Evolutionary conservation across 1,284 basidiomycete species (phyloP).

Genomic region (Singerocomus inundabilis): DNA sequence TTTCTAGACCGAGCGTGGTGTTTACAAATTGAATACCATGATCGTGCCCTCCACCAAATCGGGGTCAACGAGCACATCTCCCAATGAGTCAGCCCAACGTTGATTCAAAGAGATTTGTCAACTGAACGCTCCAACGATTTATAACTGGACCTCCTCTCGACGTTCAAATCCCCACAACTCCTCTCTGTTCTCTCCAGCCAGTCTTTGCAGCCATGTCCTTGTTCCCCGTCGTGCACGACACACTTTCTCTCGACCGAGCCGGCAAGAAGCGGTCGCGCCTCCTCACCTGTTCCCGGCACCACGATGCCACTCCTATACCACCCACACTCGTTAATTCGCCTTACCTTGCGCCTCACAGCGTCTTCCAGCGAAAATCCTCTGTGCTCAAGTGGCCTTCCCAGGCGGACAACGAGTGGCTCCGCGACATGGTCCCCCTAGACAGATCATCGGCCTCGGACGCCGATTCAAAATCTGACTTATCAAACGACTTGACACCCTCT

Average conservation of each 20-base stretch:
- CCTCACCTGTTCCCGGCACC: conserved; percentile 12
- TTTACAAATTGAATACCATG: conserved; percentile 22
- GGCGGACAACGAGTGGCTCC: conserved; percentile 56
- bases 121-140: conserved; percentile 16
- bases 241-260: background rate
- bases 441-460: conserved; percentile 6
- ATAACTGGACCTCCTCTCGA: conserved; percentile 8
- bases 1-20: conserved; percentile 23
- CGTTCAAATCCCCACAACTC: too few species aligned
- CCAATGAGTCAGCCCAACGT: conserved; percentile 27
- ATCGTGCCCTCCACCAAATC: conserved; percentile 23
- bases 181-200: background rate
- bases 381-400: conserved; percentile 41
- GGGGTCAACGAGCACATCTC: conserved; percentile 7
- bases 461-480: conserved; percentile 17
- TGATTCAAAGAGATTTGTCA: conserved; percentile 26
- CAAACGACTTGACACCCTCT: conserved; percentile 17
- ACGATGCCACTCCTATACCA: conserved; percentile 46
- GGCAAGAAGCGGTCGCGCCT: conserved; percentile 20
- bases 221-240: conserved; percentile 16
- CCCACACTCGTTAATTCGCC: conserved; percentile 56
- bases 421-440: conserved; percentile 54
- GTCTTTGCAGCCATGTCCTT: conserved; percentile 15
- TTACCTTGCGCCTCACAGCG: conserved; percentile 47
- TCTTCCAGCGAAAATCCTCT: conserved; percentile 42